These are phyloP conservation scores for Cercospora sesami DNA, from an alignment of 2,329 filamentous ascomycete species.

Conservation along the genomic window DNA sequence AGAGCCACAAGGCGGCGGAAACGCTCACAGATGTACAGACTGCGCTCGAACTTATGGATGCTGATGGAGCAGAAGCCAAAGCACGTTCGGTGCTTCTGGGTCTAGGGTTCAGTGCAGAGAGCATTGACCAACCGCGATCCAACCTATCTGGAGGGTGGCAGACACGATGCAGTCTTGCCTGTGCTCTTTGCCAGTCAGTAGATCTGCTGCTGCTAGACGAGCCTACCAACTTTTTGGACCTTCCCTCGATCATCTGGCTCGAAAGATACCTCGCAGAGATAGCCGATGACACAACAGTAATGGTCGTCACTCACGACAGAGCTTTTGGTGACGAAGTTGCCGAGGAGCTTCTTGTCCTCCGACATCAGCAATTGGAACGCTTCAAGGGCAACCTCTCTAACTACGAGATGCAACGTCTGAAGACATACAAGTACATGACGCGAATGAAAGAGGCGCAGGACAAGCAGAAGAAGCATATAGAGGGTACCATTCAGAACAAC, in stretches of 20 bases:
- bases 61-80: conserved; percentile 53
- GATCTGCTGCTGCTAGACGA: conserved; percentile 83
- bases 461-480: conserved; percentile 75
- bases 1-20: conserved; percentile 69
- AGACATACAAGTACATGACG: conserved; percentile 53
- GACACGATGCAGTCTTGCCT: conserved; percentile 47
- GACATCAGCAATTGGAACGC: conserved; percentile 68
- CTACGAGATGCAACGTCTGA: conserved; percentile 65
- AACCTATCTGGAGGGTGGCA: conserved; percentile 68
- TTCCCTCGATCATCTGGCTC: conserved; percentile 82
- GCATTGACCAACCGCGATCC: conserved; percentile 60
- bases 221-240: conserved; percentile 82
- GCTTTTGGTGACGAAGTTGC: conserved; percentile 77
- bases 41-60: conserved; percentile 25
- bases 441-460: conserved; percentile 82
- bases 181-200: conserved; percentile 66
- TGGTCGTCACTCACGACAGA: conserved; percentile 82
- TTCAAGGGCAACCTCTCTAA: conserved; percentile 73
- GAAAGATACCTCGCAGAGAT: conserved; percentile 66
- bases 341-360: conserved; percentile 72
- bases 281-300: conserved; percentile 61
- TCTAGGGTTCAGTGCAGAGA: conserved; percentile 67
- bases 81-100: conserved; percentile 67
- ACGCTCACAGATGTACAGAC: conserved; percentile 41
- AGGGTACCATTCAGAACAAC: conserved; percentile 73